These are phyloP conservation scores for Aspergillus aculeatus DNA, from an alignment of 2,329 filamentous ascomycete genomes.

Conservation along the genomic window DNA sequence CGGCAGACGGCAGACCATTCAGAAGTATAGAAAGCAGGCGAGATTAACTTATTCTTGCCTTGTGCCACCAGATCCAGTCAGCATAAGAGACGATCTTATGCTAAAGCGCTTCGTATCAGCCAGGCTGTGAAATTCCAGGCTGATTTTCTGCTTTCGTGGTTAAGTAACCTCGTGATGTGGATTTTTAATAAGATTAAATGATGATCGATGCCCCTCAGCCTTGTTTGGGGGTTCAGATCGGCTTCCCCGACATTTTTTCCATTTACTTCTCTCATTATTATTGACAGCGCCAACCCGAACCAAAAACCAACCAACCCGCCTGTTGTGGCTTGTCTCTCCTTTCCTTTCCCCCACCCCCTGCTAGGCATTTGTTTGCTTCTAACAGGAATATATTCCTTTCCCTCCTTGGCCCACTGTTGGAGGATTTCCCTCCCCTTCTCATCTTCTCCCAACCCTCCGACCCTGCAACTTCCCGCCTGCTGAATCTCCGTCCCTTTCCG, in stretches of 20 bases:
- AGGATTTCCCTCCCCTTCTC: not conserved
- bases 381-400: not conserved
- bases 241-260: not conserved
- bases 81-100: not conserved
- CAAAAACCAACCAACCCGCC: not conserved
- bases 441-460: not conserved
- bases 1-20: too few species aligned
- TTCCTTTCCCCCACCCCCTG: not conserved
- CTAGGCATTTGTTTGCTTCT: slow-evolving; percentile 3
- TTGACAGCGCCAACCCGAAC: too few species aligned
- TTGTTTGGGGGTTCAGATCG: not conserved
- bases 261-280: not conserved
- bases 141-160: too few species aligned
- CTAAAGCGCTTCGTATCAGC: not conserved
- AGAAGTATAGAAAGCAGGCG: too few species aligned
- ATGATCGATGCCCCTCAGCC: not conserved
- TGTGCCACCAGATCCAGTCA: not conserved
- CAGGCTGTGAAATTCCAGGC: too few species aligned
- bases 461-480: not conserved
- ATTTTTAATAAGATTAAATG: too few species aligned
- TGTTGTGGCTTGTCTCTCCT: slow-evolving; percentile 8
- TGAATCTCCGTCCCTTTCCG: slow-evolving; percentile 6
- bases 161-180: too few species aligned
- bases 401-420: not conserved
- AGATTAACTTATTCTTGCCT: not conserved